Conservation (phyloP, 257 asterid species). For the Linaria vulgaris region DNA sequence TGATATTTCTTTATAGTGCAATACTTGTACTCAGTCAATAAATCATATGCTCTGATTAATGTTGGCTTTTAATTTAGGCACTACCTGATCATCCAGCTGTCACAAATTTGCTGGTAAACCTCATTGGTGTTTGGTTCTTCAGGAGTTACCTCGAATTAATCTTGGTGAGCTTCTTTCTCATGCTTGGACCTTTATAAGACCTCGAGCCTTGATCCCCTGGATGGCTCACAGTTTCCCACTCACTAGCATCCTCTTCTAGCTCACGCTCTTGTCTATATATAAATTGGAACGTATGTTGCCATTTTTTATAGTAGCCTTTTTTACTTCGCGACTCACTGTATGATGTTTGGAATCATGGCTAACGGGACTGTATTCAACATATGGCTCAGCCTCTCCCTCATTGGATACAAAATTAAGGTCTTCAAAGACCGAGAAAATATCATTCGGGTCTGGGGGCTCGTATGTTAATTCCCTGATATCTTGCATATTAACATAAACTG, state of each 20-base stretch:
- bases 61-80: conserved; percentile 65
- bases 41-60: conserved; percentile 23
- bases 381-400: conserved; percentile 38
- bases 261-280: conserved; percentile 40
- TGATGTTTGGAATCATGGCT: conserved; percentile 44
- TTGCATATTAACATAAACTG: conserved; percentile 36
- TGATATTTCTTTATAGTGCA: not conserved
- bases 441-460: conserved; percentile 53
- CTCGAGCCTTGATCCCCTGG: conserved; percentile 55
- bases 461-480: conserved; percentile 51
- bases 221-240: conserved; percentile 70
- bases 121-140: conserved; percentile 97
- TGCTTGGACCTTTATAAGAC: conserved; percentile 30
- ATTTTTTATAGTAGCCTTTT: conserved; percentile 21
- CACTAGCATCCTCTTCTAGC: conserved; percentile 52
- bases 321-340: conserved; percentile 38
- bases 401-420: conserved; percentile 44
- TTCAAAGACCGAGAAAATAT: conserved; percentile 50
- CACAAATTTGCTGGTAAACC: conserved; percentile 90
- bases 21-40: too few species aligned
- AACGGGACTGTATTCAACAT: conserved; percentile 39
- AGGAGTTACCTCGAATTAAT: conserved; percentile 84
- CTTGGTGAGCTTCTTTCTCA: conserved; percentile 56
- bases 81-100: conserved; percentile 89
- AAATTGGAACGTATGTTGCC: conserved; percentile 33